These are phyloP conservation scores for Vinca minor DNA, from an alignment of 257 asterid genomes.

Conservation along the genomic window DNA sequence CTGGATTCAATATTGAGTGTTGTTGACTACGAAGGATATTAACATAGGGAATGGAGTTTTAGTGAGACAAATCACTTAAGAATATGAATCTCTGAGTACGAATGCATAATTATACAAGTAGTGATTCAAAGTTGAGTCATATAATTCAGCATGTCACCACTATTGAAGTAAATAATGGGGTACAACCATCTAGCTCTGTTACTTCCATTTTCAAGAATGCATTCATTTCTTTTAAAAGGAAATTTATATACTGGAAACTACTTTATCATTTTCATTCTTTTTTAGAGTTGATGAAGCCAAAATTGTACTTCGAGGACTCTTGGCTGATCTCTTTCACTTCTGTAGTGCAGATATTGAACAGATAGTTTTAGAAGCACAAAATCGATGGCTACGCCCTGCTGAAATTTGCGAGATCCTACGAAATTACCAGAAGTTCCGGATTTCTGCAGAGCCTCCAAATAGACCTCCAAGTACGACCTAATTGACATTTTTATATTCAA, in stretches of 20 bases:
- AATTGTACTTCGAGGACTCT: background rate
- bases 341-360: conserved; percentile 2
- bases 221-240: background rate
- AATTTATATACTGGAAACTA: background rate
- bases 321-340: conserved; percentile 4
- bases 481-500: background rate
- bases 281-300: background rate
- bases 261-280: background rate
- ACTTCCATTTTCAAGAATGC: background rate
- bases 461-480: conserved; percentile 6
- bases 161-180: background rate
- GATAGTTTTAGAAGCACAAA: conserved; percentile 6
- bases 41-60: background rate
- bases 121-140: background rate
- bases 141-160: background rate
- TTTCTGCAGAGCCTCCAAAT: conserved; percentile 2
- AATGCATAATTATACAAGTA: background rate
- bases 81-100: background rate
- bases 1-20: background rate
- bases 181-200: background rate
- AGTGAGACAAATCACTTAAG: background rate
- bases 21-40: background rate
- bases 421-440: conserved; percentile 6
- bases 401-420: conserved; percentile 9
- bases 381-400: conserved; percentile 11